Conservation (phyloP, 1,139 yeast species). For the Spencermartinsiella ligniputridi region DNA sequence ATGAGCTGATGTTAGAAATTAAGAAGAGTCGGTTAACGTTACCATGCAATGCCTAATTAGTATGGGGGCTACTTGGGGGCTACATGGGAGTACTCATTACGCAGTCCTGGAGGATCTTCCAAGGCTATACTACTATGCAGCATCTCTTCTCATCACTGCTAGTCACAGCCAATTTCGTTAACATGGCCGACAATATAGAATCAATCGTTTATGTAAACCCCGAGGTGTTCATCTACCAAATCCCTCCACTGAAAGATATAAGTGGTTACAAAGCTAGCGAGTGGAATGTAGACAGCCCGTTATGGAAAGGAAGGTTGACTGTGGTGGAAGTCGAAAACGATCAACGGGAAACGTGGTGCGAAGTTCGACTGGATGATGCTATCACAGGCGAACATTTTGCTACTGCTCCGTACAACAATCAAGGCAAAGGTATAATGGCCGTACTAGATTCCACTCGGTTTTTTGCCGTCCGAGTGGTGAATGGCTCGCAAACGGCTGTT, state of each 20-base stretch:
- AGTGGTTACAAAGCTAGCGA: conserved; percentile 30
- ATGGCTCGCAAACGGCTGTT: conserved; percentile 32
- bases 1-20: too few species aligned
- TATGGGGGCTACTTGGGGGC: too few species aligned
- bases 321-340: conserved; percentile 30
- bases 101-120: too few species aligned
- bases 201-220: conserved; percentile 18
- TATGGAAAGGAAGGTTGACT: conserved; percentile 37
- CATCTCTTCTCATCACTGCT: too few species aligned
- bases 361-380: conserved; percentile 30
- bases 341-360: conserved; percentile 24
- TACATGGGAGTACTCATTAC: too few species aligned
- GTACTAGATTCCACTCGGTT: conserved; percentile 32
- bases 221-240: conserved; percentile 25
- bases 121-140: too few species aligned
- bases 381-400: conserved; percentile 34
- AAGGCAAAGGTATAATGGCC: conserved; percentile 29
- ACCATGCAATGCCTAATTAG: too few species aligned
- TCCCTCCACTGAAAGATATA: conserved; percentile 33
- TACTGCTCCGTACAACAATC: conserved; percentile 29
- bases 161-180: background rate
- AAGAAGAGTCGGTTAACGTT: too few species aligned
- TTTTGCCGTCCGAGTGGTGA: conserved; percentile 33
- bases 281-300: conserved; percentile 34
- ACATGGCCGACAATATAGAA: conserved; percentile 9